Percentiles rank a stretch among this genome's conserved stretches.
Conservation (phyloP, 495 filamentous ascomycete genomes). For the Amniculicola lignicola region DNA sequence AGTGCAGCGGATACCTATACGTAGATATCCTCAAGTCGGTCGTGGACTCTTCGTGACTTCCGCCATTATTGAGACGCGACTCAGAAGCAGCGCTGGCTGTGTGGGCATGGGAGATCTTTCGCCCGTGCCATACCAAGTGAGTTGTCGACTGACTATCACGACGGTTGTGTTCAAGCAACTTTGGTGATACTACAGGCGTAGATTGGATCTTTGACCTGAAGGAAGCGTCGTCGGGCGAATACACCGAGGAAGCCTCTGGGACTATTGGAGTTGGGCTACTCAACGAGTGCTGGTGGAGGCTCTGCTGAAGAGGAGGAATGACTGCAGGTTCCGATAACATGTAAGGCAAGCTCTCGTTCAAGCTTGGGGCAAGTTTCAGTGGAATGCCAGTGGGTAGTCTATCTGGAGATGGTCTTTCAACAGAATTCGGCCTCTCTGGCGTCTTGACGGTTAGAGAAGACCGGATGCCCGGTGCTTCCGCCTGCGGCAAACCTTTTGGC, state of each 20-base stretch:
- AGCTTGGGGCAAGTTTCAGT: too few relatives aligned
- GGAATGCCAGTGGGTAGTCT: too few relatives aligned
- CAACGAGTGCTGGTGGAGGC: constrained; percentile 13
- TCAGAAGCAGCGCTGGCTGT: not conserved
- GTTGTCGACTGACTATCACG: constrained; percentile 30
- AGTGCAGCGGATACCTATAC: constrained; percentile 24
- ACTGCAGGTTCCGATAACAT: too few relatives aligned
- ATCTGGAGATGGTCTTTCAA: too few relatives aligned
- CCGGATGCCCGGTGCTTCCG: not conserved
- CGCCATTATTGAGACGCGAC: not conserved
- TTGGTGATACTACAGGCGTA: not conserved
- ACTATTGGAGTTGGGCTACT: constrained; percentile 16
- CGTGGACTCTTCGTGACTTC: constrained; percentile 19
- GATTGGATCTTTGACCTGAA: constrained; percentile 1
- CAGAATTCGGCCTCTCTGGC: too few relatives aligned
- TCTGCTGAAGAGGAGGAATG: too few relatives aligned
- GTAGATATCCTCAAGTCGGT: constrained; percentile 27
- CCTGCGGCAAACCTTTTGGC: too few relatives aligned
- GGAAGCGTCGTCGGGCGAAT: constrained; percentile 15
- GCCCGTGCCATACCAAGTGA: constrained; percentile 26
- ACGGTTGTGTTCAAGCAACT: not conserved
- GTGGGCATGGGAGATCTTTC: constrained; percentile 1
- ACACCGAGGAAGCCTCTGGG: constrained; percentile 13
- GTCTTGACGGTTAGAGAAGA: too few relatives aligned
- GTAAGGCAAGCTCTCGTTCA: too few relatives aligned